Percentiles rank a stretch among this genome's conserved stretches.
Evolutionary conservation across 75 land plant genomes (phyloP).

Genomic region (Selaginella moellendorffii): DNA sequence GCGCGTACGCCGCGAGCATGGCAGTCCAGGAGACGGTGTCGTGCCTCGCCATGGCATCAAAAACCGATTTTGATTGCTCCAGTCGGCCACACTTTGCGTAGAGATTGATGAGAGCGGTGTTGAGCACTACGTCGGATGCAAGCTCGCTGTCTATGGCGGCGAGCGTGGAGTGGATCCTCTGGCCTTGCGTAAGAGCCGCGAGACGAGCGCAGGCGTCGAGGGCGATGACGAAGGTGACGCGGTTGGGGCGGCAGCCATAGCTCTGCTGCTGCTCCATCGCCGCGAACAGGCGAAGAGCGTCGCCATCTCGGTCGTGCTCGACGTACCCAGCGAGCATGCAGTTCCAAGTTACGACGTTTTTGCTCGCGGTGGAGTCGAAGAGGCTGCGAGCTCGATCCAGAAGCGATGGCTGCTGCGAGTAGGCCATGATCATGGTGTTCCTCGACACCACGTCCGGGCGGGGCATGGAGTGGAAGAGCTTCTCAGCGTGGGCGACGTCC

Average conservation of each 20-base stretch:
- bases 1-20: not conserved
- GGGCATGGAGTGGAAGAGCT: not conserved
- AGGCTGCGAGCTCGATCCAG: not conserved
- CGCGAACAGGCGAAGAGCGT: not conserved
- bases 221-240: not conserved
- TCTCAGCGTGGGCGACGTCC: not conserved
- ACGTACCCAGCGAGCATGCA: not conserved
- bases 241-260: not conserved
- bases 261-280: not conserved
- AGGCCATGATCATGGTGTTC: not conserved
- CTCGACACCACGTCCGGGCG: not conserved
- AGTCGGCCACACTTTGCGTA: not conserved
- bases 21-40: conserved; percentile 6
- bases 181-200: not conserved
- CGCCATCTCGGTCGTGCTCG: not conserved
- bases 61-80: not conserved
- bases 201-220: not conserved
- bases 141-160: not conserved
- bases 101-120: not conserved
- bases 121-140: not conserved
- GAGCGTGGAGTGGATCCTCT: not conserved
- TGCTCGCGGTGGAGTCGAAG: not conserved
- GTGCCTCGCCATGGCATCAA: not conserved
- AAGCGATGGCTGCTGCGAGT: not conserved
- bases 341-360: not conserved